Evolutionary conservation across 176 grass and related monocot genomes (phyloP).

Genomic region (Oryza nivara): DNA sequence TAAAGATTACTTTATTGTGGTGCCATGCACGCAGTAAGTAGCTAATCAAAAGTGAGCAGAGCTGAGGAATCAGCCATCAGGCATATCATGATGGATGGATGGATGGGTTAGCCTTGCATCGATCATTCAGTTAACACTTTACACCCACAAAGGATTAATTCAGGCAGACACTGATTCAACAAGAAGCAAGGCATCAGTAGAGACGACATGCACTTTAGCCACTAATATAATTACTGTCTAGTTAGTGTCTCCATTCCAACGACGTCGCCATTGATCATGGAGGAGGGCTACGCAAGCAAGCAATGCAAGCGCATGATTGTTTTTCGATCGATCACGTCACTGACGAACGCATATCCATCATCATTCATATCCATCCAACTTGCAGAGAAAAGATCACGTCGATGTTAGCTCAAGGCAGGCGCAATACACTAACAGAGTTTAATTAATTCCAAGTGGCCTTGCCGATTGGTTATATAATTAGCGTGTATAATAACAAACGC

Average conservation of each 20-base stretch:
- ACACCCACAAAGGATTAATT: background rate
- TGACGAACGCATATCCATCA: background rate
- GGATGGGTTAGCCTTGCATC: too few relatives aligned
- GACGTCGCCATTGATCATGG: background rate
- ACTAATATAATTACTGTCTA: background rate
- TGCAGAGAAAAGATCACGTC: conserved; percentile 4
- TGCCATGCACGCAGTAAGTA: background rate
- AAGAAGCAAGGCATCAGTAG: background rate
- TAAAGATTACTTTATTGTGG: background rate
- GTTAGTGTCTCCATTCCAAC: background rate
- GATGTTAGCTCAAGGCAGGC: background rate
- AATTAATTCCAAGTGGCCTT: background rate
- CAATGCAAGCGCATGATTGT: background rate
- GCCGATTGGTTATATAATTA: background rate
- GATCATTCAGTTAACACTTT: background rate
- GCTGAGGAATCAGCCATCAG: background rate
- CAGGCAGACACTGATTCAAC: background rate
- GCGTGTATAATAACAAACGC: background rate
- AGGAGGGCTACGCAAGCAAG: background rate
- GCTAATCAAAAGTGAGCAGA: background rate
- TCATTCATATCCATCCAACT: background rate
- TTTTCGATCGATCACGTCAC: conserved; percentile 7
- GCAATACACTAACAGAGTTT: background rate
- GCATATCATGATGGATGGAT: too few relatives aligned
- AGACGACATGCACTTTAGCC: background rate